phyloP scores from a whole-genome alignment of 2,329 filamentous ascomycete species.

The Colletotrichum orchidophilum region DNA sequence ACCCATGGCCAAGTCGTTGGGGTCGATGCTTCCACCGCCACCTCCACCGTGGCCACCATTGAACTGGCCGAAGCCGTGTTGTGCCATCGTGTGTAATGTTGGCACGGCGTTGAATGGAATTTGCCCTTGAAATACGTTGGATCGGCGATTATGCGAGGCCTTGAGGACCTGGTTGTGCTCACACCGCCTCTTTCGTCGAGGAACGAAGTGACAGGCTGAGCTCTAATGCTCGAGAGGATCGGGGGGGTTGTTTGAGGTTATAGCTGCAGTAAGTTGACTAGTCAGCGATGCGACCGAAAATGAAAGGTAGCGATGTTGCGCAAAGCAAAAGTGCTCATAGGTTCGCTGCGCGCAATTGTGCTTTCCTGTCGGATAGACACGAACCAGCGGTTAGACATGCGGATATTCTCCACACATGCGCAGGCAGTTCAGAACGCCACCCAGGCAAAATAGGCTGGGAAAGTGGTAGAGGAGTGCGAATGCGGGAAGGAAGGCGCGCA shows the following conservation, averaged over 20 bases:
- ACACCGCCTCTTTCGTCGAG: slow-evolving; percentile 22
- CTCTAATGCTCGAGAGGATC: background rate
- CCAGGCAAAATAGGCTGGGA: slow-evolving; percentile 2
- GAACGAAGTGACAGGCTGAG: background rate
- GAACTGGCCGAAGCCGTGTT: slow-evolving; percentile 66
- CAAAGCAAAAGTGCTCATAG: background rate
- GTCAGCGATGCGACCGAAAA: slow-evolving; percentile 12
- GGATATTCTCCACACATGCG: slow-evolving; percentile 18
- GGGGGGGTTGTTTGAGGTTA: background rate
- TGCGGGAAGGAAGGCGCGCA: background rate
- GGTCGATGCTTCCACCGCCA: slow-evolving; percentile 72
- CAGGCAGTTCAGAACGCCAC: slow-evolving; percentile 16
- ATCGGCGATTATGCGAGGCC: slow-evolving; percentile 6
- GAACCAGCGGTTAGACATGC: slow-evolving; percentile 4
- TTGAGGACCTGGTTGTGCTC: background rate
- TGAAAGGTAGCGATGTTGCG: background rate
- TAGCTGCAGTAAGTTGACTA: background rate
- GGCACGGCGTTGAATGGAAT: background rate
- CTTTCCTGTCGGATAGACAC: background rate
- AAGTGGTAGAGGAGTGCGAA: background rate
- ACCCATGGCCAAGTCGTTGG: slow-evolving; percentile 81
- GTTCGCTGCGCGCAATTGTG: background rate
- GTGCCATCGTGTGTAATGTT: slow-evolving; percentile 55
- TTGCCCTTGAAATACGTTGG: background rate
- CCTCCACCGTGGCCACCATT: slow-evolving; percentile 57